phyloP scores from a whole-genome alignment of 2,329 filamentous ascomycete genomes.

The Aspergillus hiratsukae region DNA sequence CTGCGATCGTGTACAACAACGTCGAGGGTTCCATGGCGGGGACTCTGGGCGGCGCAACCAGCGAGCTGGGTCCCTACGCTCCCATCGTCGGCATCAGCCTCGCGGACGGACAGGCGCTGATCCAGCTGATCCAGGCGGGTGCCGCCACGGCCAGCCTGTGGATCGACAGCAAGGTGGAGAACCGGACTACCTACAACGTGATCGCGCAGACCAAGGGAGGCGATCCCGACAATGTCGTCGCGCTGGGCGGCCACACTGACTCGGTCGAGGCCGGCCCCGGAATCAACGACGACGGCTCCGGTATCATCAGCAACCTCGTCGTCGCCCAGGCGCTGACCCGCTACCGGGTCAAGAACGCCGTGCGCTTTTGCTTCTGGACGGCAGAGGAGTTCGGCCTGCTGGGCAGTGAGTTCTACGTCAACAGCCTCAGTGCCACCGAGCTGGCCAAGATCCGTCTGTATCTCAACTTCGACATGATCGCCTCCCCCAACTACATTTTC shows the following conservation, averaged over 20 bases:
- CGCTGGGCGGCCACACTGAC: conserved; percentile 59
- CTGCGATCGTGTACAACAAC: conserved; percentile 71
- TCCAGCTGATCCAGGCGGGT: conserved; percentile 49
- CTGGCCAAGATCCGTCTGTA: conserved; percentile 60
- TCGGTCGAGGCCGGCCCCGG: conserved; percentile 60
- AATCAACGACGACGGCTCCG: conserved; percentile 75
- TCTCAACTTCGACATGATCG: conserved; percentile 70
- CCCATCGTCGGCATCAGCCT: conserved; percentile 64
- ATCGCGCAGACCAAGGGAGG: conserved; percentile 57
- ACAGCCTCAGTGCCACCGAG: conserved; percentile 45
- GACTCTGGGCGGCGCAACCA: conserved; percentile 59
- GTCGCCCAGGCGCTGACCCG: conserved; percentile 60
- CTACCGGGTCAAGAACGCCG: conserved; percentile 67
- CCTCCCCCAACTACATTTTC: conserved; percentile 56
- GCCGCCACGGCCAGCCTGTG: conserved; percentile 33
- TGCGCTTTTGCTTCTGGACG: conserved; percentile 64
- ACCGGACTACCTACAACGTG: conserved; percentile 53
- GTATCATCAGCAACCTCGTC: conserved; percentile 57
- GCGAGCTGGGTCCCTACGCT: conserved; percentile 38
- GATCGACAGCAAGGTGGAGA: conserved; percentile 44
- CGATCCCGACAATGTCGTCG: conserved; percentile 55
- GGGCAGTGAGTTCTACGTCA: conserved; percentile 56
- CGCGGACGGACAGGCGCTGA: conserved; percentile 54
- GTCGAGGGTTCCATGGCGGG: conserved; percentile 59
- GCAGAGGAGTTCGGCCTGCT: conserved; percentile 61